phyloP scores from a whole-genome alignment of 2,329 filamentous ascomycete genomes.

The Penicillium sp. region DNA sequence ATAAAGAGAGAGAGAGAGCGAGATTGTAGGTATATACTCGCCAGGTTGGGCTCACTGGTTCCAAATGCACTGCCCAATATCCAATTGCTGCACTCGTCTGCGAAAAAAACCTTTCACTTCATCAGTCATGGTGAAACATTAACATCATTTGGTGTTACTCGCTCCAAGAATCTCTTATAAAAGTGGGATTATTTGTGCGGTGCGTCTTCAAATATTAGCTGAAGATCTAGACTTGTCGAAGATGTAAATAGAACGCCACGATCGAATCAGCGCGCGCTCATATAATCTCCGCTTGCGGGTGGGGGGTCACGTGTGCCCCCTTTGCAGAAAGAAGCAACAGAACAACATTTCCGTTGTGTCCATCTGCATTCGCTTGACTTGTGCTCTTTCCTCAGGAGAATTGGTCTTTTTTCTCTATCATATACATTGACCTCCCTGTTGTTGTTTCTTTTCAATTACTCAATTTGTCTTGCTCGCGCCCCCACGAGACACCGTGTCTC shows the following conservation, averaged over 20 bases:
- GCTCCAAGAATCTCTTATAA: neutral
- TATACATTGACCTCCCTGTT: neutral
- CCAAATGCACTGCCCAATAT: no score
- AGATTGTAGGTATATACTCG: no score
- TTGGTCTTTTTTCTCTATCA: neutral
- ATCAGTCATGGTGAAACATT: no score
- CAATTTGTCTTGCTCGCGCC: neutral
- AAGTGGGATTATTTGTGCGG: neutral
- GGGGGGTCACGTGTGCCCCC: slow-evolving; percentile 1
- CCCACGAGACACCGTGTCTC: neutral
- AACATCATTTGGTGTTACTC: neutral
- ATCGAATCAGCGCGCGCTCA: neutral
- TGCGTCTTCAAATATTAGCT: neutral
- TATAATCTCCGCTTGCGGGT: slow-evolving; percentile 1
- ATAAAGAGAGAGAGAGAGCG: no score
- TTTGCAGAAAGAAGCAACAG: neutral
- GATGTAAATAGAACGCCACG: neutral
- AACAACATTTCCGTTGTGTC: neutral
- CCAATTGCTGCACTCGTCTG: no score
- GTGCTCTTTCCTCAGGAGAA: neutral
- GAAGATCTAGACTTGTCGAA: neutral
- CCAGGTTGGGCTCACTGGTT: no score
- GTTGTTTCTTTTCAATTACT: neutral
- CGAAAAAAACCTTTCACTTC: no score
- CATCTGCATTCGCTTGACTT: neutral